Evolutionary conservation across 441 rosid species (phyloP).

Genomic region (Mallotus japonicus): DNA sequence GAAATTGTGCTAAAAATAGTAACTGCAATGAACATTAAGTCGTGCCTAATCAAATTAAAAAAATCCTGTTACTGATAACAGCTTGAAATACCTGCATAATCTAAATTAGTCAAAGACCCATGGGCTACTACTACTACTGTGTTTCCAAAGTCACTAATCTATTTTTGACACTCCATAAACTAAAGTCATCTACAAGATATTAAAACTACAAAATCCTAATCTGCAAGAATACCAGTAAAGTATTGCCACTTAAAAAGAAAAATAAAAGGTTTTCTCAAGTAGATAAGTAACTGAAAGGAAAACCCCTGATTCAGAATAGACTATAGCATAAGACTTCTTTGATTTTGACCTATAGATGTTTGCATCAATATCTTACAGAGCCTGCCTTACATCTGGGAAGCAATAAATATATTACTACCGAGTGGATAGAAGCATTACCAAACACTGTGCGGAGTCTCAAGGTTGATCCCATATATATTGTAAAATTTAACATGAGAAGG

Average conservation of each 20-base stretch:
- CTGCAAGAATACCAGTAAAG: background rate
- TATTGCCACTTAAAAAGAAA: background rate
- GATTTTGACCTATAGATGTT: slow-evolving; percentile 2
- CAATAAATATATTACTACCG: background rate
- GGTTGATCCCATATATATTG: slow-evolving; percentile 75
- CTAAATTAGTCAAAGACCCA: background rate
- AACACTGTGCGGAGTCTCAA: slow-evolving; percentile 88
- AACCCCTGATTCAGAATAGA: background rate
- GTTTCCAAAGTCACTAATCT: background rate
- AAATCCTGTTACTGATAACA: background rate
- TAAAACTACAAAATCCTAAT: background rate
- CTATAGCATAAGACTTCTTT: background rate
- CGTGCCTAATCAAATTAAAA: background rate
- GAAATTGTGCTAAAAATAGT: background rate
- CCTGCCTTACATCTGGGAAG: background rate
- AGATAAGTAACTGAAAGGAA: background rate
- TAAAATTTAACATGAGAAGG: slow-evolving; percentile 86
- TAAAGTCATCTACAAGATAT: background rate
- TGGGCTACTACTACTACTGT: background rate
- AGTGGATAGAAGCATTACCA: slow-evolving; percentile 51
- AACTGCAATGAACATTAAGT: background rate
- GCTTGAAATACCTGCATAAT: background rate
- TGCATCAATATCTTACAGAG: background rate
- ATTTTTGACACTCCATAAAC: background rate
- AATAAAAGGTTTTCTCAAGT: background rate